phyloP scores from a whole-genome alignment of 768 basidiomycete species.

The Lactarius tabidus region DNA sequence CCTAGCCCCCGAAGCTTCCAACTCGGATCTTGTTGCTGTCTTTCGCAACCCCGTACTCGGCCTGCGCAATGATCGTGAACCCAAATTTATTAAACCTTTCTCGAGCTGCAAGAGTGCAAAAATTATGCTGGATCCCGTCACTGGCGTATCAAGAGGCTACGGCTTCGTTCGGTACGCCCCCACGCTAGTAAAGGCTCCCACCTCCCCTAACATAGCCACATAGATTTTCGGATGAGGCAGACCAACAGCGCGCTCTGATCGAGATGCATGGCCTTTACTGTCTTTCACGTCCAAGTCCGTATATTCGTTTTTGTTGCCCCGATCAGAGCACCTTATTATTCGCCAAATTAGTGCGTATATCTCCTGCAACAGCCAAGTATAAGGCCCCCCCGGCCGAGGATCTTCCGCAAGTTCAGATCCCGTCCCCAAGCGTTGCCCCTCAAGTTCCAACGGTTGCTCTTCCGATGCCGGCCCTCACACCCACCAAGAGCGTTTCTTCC shows the following conservation, averaged over 20 bases:
- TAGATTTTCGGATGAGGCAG: slow-evolving; percentile 83
- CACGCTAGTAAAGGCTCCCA: slow-evolving; percentile 7
- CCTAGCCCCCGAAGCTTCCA: slow-evolving; percentile 87
- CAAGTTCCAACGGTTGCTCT: slow-evolving; percentile 45
- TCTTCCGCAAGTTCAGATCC: slow-evolving; percentile 26
- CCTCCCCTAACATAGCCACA: slow-evolving; percentile 22
- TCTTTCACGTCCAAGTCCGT: slow-evolving; percentile 81
- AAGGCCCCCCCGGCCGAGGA: slow-evolving; percentile 48
- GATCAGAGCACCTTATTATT: slow-evolving; percentile 29
- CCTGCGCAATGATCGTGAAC: slow-evolving; percentile 79
- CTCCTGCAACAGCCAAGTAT: slow-evolving; percentile 84
- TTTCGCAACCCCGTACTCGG: slow-evolving; percentile 88
- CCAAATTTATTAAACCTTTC: slow-evolving; percentile 86
- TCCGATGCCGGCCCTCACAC: slow-evolving; percentile 43
- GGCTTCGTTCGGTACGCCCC: slow-evolving; percentile 78
- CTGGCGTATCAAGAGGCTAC: slow-evolving; percentile 85
- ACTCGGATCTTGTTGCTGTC: slow-evolving; percentile 92
- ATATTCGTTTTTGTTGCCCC: slow-evolving; percentile 2
- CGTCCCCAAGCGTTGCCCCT: slow-evolving; percentile 5
- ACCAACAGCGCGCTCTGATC: slow-evolving; percentile 84
- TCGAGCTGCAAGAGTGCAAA: slow-evolving; percentile 92
- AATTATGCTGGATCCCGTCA: slow-evolving; percentile 90
- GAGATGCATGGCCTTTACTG: slow-evolving; percentile 93
- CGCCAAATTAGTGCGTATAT: slow-evolving; percentile 69
- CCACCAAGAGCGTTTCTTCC: slow-evolving; percentile 64